These are phyloP conservation scores for Penicillium psychrosexuale DNA, from an alignment of 2,329 filamentous ascomycete genomes.

Conservation along the genomic window DNA sequence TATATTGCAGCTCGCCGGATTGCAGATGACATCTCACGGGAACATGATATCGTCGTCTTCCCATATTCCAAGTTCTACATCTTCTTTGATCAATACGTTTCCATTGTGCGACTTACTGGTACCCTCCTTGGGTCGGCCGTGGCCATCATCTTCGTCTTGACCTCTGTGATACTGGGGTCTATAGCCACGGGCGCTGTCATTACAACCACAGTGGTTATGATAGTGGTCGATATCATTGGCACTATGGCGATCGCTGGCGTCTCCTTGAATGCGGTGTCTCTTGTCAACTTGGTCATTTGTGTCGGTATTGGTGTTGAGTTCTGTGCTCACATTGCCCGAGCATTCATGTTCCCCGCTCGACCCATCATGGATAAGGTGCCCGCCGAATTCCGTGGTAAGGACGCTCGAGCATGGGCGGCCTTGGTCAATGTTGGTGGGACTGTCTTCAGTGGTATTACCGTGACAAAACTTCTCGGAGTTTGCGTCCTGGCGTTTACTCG, in stretches of 20 bases:
- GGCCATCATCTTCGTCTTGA: conserved; percentile 78
- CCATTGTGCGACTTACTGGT: conserved; percentile 75
- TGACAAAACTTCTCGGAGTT: conserved; percentile 92
- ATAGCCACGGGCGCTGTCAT: conserved; percentile 77
- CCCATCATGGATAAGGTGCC: conserved; percentile 77
- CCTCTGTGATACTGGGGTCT: conserved; percentile 78
- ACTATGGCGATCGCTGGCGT: conserved; percentile 88
- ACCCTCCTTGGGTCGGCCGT: conserved; percentile 78
- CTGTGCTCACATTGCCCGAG: conserved; percentile 91
- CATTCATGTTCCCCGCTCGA: conserved; percentile 88
- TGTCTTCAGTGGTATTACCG: conserved; percentile 92
- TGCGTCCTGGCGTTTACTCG: conserved; percentile 88
- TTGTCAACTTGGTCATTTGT: conserved; percentile 96
- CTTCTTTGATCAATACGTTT: conserved; percentile 96
- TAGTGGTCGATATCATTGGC: conserved; percentile 87
- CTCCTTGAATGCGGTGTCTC: conserved; percentile 87
- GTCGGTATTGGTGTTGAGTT: conserved; percentile 97
- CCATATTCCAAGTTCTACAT: conserved; percentile 98
- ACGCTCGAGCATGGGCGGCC: conserved; percentile 87
- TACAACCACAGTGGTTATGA: conserved; percentile 86
- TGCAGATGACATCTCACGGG: conserved; percentile 66
- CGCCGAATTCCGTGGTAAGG: conserved; percentile 72
- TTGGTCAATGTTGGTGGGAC: conserved; percentile 92
- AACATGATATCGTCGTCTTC: conserved; percentile 79
- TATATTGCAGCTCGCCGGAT: conserved; percentile 89